A percentile compares a stretch with the other conserved stretches of the same genome.
These are phyloP conservation scores for Huntiella abstrusa DNA, from an alignment of 2,329 filamentous ascomycete species.

Conservation along the genomic window DNA sequence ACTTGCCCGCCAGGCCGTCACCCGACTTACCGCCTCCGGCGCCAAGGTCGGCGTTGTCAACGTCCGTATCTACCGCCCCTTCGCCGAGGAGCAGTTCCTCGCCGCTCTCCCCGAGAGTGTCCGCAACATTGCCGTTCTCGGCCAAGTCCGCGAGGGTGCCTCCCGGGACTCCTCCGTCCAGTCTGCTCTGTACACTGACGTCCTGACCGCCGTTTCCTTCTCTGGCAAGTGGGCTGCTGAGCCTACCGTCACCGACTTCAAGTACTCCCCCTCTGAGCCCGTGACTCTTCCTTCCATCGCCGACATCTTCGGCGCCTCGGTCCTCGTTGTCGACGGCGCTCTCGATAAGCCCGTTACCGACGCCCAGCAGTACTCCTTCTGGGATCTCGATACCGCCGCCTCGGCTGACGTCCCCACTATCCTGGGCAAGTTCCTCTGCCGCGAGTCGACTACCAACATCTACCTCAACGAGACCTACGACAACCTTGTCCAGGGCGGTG, in stretches of 20 bases:
- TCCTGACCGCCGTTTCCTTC: slow-evolving; percentile 70
- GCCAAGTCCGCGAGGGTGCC: slow-evolving; percentile 59
- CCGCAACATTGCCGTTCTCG: slow-evolving; percentile 64
- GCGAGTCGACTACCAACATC: slow-evolving; percentile 48
- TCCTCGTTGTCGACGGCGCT: slow-evolving; percentile 29
- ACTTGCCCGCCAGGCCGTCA: slow-evolving; percentile 62
- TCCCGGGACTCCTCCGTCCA: slow-evolving; percentile 58
- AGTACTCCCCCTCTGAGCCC: slow-evolving; percentile 56
- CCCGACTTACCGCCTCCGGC: slow-evolving; percentile 51
- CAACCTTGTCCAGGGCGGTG: slow-evolving; percentile 55
- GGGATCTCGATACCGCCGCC: slow-evolving; percentile 64
- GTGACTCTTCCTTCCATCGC: slow-evolving; percentile 37
- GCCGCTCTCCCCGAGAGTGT: slow-evolving; percentile 58
- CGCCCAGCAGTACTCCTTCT: slow-evolving; percentile 63
- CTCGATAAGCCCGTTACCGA: slow-evolving; percentile 27
- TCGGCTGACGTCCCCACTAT: slow-evolving; percentile 45
- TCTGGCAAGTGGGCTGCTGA: slow-evolving; percentile 43
- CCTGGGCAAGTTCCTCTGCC: slow-evolving; percentile 43
- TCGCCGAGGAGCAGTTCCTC: slow-evolving; percentile 86
- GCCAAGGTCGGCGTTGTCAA: slow-evolving; percentile 72
- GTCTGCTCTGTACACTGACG: slow-evolving; percentile 83
- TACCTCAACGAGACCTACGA: slow-evolving; percentile 43
- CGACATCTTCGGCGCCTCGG: slow-evolving; percentile 29
- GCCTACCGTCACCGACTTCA: slow-evolving; percentile 60
- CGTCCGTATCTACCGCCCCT: slow-evolving; percentile 85